Evolutionary conservation across 228 moss, liverwort and hornwort genomes (phyloP).

Genomic region (Sphagnum fallax): DNA sequence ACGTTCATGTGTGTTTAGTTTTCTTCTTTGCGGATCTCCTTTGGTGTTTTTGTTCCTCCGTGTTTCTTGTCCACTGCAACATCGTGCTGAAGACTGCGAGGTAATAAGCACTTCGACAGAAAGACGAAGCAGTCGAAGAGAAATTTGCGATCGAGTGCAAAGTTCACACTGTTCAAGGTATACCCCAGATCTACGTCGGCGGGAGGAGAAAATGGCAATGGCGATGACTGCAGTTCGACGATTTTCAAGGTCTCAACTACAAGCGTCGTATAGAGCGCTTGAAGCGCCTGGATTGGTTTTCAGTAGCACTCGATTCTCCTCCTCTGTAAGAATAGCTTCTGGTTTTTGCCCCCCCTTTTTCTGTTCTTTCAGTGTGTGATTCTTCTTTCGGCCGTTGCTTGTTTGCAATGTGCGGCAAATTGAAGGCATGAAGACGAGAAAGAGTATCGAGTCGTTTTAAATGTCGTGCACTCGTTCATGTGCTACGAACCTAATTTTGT

Average conservation of each 20-base stretch:
- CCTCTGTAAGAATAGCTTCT: slow-evolving; percentile 12
- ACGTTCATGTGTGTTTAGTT: no score
- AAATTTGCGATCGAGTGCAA: no score
- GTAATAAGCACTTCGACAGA: no score
- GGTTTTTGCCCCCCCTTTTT: neutral
- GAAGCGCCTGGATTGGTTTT: slow-evolving; percentile 17
- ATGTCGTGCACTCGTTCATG: neutral
- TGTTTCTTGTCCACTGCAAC: no score
- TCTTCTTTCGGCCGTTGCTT: neutral
- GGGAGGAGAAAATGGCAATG: slow-evolving; percentile 16
- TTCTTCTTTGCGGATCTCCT: no score
- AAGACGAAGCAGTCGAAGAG: no score
- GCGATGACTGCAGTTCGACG: slow-evolving; percentile 59
- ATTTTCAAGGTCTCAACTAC: slow-evolving; percentile 30
- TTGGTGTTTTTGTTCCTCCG: no score
- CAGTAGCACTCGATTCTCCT: slow-evolving; percentile 24
- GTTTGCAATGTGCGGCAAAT: neutral
- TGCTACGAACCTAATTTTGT: neutral
- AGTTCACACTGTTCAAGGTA: no score
- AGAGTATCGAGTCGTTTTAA: neutral
- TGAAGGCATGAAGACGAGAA: no score
- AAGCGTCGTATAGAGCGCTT: slow-evolving; percentile 20
- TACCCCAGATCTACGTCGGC: no score
- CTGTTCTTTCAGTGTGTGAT: neutral
- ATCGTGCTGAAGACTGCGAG: no score